Evolutionary conservation across 345 rosid genomes (phyloP).

Genomic region (Hibiscus syriacus): DNA sequence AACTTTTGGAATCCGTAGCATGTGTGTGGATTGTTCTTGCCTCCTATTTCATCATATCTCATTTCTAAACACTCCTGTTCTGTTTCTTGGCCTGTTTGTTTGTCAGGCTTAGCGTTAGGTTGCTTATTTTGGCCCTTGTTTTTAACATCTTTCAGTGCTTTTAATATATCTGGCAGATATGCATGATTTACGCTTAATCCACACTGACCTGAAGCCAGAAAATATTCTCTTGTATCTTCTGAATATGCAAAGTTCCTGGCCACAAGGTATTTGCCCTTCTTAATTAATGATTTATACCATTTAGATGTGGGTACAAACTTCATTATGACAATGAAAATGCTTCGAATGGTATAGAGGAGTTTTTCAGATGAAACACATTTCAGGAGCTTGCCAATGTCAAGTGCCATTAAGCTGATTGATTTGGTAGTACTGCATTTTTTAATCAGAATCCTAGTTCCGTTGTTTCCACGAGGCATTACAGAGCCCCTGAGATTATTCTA

Average conservation of each 20-base stretch:
- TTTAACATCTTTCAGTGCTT: constrained; percentile 14
- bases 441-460: constrained; percentile 71
- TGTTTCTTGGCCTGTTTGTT: constrained; percentile 16
- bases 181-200: constrained; percentile 73
- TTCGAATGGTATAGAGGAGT: constrained; percentile 43
- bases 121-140: not conserved
- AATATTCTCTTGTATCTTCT: constrained; percentile 76
- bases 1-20: constrained; percentile 95
- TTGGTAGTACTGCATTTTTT: constrained; percentile 75
- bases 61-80: constrained; percentile 11
- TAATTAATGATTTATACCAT: constrained; percentile 9
- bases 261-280: constrained; percentile 45
- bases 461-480: constrained; percentile 79
- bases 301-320: constrained; percentile 24
- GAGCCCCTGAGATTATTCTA: constrained; percentile 82
- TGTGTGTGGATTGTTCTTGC: constrained; percentile 65
- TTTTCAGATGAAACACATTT: constrained; percentile 45
- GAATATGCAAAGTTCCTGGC: constrained; percentile 61
- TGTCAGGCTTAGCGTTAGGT: constrained; percentile 12
- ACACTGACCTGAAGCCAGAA: constrained; percentile 90
- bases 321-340: constrained; percentile 11
- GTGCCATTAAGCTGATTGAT: constrained; percentile 89
- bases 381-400: constrained; percentile 73
- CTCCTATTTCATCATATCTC: constrained; percentile 11
- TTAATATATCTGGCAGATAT: constrained; percentile 48